Base-by-base conservation (phyloP, 2,329 filamentous ascomycete species). In the Hypomyces perniciosus region DNA sequence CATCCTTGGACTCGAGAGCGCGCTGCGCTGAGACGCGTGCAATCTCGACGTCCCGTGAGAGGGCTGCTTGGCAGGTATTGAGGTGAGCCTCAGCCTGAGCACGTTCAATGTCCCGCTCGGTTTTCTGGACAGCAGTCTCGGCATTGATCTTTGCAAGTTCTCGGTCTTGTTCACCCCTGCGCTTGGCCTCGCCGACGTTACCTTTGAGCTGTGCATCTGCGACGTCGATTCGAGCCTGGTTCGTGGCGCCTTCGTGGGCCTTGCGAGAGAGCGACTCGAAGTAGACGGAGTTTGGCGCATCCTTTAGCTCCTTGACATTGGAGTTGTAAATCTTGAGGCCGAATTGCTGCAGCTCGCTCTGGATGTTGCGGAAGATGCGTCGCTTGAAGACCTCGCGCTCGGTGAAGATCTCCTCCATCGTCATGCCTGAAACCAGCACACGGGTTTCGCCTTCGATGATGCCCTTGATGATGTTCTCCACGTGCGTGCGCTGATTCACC, bases 361-460 rank as follows among this genome's bases (percentile, higher is more conserved):
- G 86, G 51, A 92, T 88, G 65, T 88, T 87, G 57, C 76, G 75
- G 68, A 85, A 86, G 59, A 88, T 85, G 57, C 86, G 83, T 58
- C 78, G 79, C 73, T 92, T 89, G 74, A 90, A 90, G 40, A 86
- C 74, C 58, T 88, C 84, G 33, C 87, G 76, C 68, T 88, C 84
- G 54, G 83, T 85, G 68, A 91, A 91, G 53, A 95, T 87, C 68
- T 93, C 88, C 65, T 92, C 88, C 86, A 93, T 92, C n/a, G 88
- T 91, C 87, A 95, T 92, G 59, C 82, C 85, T 1, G 84, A 88
- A 39, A 95, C 87, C 48, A 95, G 82, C 5, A 89, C 86, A 52
- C 90, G 80, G 1, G 87, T 91, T 68, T 95, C 90, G 55, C 90
- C 90, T 67, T 95, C 88, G 59, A 95, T 93, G 66, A 95, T 90